Conservation (phyloP, 495 filamentous ascomycete genomes). For the Amniculicola lignicola region DNA sequence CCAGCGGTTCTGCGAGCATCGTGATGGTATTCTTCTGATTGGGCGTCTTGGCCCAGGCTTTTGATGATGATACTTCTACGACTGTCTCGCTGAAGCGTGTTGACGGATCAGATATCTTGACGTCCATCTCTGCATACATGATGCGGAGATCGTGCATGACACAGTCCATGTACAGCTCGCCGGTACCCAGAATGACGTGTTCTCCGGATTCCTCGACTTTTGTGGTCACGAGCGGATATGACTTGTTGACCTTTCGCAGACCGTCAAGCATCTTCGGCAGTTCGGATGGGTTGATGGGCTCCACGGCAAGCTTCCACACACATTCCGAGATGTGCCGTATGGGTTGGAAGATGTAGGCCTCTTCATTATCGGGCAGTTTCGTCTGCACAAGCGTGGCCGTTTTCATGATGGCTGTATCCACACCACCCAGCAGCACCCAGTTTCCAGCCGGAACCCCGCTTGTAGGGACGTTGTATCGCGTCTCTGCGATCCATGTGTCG, state of each 20-base stretch:
- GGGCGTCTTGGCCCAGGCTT: slow-evolving; percentile 94
- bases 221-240: slow-evolving; percentile 89
- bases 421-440: slow-evolving; percentile 82
- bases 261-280: slow-evolving; percentile 99
- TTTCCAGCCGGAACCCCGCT: slow-evolving; percentile 95
- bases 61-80: slow-evolving; percentile 94
- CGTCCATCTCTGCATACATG: slow-evolving; percentile 97
- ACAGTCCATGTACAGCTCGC: slow-evolving; percentile 98
- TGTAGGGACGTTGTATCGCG: slow-evolving; percentile 85
- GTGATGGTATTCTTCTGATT: slow-evolving; percentile 99
- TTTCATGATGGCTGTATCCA: slow-evolving; percentile 98
- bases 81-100: slow-evolving; percentile 97
- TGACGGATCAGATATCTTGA: slow-evolving; percentile 96
- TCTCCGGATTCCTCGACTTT: slow-evolving; percentile 99
- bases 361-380: slow-evolving; percentile 77
- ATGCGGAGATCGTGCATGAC: slow-evolving; percentile 91
- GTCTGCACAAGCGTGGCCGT: slow-evolving; percentile 89
- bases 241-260: slow-evolving; percentile 93
- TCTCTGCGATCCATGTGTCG: slow-evolving; percentile 90
- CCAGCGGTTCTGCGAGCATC: slow-evolving; percentile 93
- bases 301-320: slow-evolving; percentile 95
- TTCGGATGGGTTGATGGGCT: slow-evolving; percentile 97
- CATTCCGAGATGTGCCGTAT: slow-evolving; percentile 94
- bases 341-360: slow-evolving; percentile 90
- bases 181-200: slow-evolving; percentile 90